Evolutionary conservation across 257 asterid species (phyloP).

Genomic region (Scutellaria baicalensis): DNA sequence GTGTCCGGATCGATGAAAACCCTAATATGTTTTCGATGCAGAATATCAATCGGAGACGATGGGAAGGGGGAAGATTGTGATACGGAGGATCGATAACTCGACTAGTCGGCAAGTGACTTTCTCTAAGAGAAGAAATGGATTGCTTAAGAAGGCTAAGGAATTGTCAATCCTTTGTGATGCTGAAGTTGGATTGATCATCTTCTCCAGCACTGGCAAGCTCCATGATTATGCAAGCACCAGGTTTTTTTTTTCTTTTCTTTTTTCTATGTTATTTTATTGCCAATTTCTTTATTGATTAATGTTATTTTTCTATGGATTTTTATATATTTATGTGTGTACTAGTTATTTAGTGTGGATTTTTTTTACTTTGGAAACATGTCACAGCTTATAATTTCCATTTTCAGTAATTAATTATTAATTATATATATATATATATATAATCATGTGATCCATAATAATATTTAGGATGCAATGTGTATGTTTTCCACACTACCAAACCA

Average conservation of each 20-base stretch:
- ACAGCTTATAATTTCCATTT: too few species aligned
- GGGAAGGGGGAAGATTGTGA: constrained; percentile 49
- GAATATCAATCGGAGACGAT: background rate
- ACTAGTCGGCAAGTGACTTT: constrained; percentile 47
- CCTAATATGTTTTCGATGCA: background rate
- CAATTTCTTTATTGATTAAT: background rate
- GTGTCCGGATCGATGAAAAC: background rate
- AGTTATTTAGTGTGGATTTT: background rate
- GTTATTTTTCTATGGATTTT: background rate
- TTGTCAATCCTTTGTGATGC: constrained; percentile 47
- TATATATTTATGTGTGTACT: background rate
- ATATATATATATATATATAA: too few species aligned
- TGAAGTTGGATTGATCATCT: constrained; percentile 41
- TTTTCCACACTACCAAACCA: background rate
- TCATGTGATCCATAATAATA: background rate
- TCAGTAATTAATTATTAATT: too few species aligned
- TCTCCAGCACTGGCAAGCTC: constrained; percentile 45
- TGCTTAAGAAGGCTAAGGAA: constrained; percentile 47
- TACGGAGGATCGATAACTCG: constrained; percentile 41
- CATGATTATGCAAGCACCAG: constrained; percentile 41
- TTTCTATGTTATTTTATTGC: background rate
- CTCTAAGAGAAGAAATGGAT: constrained; percentile 43
- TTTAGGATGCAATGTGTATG: background rate
- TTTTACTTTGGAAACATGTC: background rate
- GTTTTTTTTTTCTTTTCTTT: too few species aligned